phyloP scores from a whole-genome alignment of 1,139 yeast species.

The Zygoascus meyerae region DNA sequence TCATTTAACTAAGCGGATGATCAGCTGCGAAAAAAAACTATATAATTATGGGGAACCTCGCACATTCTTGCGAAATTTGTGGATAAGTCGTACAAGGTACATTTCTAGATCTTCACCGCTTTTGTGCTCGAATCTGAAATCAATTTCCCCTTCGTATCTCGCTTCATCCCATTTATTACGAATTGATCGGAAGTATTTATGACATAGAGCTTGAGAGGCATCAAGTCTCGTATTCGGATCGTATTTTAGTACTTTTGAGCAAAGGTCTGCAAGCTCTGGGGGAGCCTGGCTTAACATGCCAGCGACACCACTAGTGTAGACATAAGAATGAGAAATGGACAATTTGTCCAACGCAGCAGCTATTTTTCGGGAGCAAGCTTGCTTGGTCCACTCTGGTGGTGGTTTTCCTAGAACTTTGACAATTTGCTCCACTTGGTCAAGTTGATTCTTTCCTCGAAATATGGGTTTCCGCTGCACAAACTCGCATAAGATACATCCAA shows the following conservation, averaged over 20 bases:
- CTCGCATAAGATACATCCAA: conserved; percentile 89
- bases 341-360: background rate
- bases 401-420: conserved; percentile 78
- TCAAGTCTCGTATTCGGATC: conserved; percentile 75
- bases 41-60: conserved; percentile 8
- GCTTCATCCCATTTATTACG: conserved; percentile 86
- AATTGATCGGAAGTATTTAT: conserved; percentile 75
- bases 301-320: too few species aligned
- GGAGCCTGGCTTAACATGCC: conserved; percentile 46
- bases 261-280: conserved; percentile 65
- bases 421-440: conserved; percentile 77
- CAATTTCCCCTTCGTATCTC: conserved; percentile 62
- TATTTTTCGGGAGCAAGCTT: conserved; percentile 1
- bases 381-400: conserved; percentile 42
- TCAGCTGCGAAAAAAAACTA: background rate
- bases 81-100: conserved; percentile 12
- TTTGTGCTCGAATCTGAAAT: conserved; percentile 61
- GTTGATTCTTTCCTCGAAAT: conserved; percentile 78
- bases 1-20: background rate
- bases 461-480: conserved; percentile 75
- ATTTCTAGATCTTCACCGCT: conserved; percentile 8
- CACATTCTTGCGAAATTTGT: conserved; percentile 15
- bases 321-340: too few species aligned
- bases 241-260: conserved; percentile 66
- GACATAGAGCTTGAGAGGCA: conserved; percentile 75